phyloP scores from a whole-genome alignment of 1,139 yeast genomes.

The Geotrichum reessii region DNA sequence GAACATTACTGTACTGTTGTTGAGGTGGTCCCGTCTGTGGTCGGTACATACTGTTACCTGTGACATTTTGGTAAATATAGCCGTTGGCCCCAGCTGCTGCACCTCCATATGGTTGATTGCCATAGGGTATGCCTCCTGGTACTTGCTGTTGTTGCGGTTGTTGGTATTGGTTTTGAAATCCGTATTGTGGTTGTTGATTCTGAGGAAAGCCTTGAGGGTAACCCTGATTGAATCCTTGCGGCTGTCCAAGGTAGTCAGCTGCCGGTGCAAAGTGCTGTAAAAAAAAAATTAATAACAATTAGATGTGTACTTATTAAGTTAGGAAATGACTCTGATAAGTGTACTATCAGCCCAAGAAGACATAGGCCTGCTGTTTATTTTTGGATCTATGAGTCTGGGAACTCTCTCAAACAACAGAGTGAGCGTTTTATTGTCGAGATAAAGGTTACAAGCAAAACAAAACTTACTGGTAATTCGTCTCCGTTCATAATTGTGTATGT shows the following conservation, averaged over 20 bases:
- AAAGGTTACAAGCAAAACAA: no score
- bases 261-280: neutral
- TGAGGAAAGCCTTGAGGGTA: neutral
- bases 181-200: neutral
- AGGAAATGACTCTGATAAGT: neutral
- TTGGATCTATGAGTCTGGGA: no score
- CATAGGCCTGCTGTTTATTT: no score
- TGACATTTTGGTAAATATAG: neutral
- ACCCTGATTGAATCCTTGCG: neutral
- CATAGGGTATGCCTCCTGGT: neutral
- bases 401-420: no score
- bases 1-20: neutral
- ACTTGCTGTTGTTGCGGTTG: neutral
- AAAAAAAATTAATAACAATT: no score
- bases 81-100: neutral
- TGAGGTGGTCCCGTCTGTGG: neutral
- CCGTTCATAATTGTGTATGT: neutral
- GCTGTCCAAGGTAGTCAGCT: neutral
- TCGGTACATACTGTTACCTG: neutral
- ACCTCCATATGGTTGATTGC: neutral
- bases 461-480: conserved; percentile 29
- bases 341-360: no score
- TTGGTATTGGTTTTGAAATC: neutral
- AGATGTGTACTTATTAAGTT: no score
- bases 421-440: no score